Evolutionary conservation across 2,329 filamentous ascomycete species (phyloP), one percentile per base, ranked within the genome.

Genomic region (Penicillium sp.): DNA sequence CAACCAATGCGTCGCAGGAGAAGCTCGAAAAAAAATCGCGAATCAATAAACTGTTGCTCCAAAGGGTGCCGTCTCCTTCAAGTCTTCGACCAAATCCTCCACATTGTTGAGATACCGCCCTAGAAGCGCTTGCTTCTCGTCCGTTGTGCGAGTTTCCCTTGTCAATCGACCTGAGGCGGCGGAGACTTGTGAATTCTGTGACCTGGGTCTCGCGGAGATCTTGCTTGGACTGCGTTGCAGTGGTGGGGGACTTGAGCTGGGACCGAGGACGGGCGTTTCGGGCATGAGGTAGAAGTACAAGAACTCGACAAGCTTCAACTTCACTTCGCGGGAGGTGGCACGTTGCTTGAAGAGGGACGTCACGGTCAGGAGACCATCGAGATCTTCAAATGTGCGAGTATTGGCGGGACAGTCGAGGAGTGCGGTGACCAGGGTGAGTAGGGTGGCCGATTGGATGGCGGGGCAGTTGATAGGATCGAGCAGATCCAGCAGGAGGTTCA

Each of bases 231-330:
- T 86, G 52, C 82, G 78, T 67, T 85, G 82, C 52, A 83, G 69
- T 62, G 83, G 75, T 8, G 63, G 55, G 4, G 68, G 60, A 4
- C 67, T 70, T 1, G 70, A 68, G 50, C 69, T 72, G 0, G 69
- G 64, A 2, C 67, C 64, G 24, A 66, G 68, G 9, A 62, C 65
- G 1, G 75, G 83, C 0, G 81, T 82, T 72, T 98, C 93, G 43
- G 91, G 90, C 85, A 97, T 95, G 59, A 98, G 84, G 70, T 97
- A 98, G 71, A 97, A 97, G 76, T 97, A 97, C 44, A 98, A 74
- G 66, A 97, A 97, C 69, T 97, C 93, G 58, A 96, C 85, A n/a
- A 95, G 82, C 69, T 95, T 93, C 64, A 95, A 81, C 74, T 95
- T 96, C 56, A 97, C 90, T 60, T 91, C 88, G 52, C 89, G 83